A percentile compares a stretch with the other conserved stretches of the same genome.
Conservation (phyloP, 345 rosid species). For the Aegle marmelos region DNA sequence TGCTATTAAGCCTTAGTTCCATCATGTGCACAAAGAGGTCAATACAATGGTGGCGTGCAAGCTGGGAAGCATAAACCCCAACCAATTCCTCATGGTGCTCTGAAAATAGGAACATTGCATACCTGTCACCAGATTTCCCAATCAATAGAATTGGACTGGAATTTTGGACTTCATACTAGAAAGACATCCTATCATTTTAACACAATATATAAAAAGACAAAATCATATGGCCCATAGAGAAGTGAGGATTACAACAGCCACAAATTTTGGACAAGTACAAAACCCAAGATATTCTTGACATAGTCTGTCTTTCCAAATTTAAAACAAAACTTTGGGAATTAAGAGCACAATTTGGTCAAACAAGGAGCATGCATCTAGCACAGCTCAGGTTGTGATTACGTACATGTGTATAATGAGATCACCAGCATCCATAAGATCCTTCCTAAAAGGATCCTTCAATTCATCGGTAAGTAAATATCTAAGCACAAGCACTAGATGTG, state of each 20-base stretch:
- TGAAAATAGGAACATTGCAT: conserved; percentile 90
- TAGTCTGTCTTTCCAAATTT: conserved; percentile 1
- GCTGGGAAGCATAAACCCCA: conserved; percentile 97
- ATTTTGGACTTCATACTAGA: neutral
- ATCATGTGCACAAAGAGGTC: conserved; percentile 99
- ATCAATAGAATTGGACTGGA: conserved; percentile 19
- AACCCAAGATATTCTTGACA: conserved; percentile 5
- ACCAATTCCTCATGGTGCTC: conserved; percentile 94
- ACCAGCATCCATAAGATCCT: conserved; percentile 85
- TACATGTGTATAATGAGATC: conserved; percentile 92
- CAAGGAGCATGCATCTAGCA: neutral
- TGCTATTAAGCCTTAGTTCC: conserved; percentile 88
- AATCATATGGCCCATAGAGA: neutral
- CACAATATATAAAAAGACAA: neutral
- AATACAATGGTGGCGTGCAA: conserved; percentile 84
- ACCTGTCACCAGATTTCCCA: conserved; percentile 55
- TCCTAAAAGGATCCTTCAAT: conserved; percentile 67
- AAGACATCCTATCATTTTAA: conserved; percentile 1
- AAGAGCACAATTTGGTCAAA: neutral
- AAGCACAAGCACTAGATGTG: conserved; percentile 91
- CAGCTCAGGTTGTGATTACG: conserved; percentile 20
- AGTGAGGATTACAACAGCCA: neutral
- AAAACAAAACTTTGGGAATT: neutral
- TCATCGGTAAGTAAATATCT: conserved; percentile 71
- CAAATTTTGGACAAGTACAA: conserved; percentile 3